phyloP scores from a whole-genome alignment of 306 rosid species.

The Senna siamea region DNA sequence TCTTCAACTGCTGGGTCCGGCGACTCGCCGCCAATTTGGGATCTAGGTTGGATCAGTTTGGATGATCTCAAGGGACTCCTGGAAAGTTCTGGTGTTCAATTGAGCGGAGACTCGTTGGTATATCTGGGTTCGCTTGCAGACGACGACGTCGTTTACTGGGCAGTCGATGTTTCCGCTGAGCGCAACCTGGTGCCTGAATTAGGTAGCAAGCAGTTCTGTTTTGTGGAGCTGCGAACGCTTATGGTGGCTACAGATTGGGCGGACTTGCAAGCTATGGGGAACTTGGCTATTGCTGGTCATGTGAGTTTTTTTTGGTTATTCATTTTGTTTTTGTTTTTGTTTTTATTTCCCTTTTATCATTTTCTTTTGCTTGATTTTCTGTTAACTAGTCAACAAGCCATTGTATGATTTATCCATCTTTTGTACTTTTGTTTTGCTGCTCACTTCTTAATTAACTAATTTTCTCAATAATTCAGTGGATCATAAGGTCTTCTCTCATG shows the following conservation, averaged over 20 bases:
- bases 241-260: conserved; percentile 95
- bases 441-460: neutral
- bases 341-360: neutral
- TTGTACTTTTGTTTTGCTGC: neutral
- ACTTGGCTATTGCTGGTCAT: conserved; percentile 88
- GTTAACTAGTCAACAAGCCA: neutral
- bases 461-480: neutral
- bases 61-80: conserved; percentile 50
- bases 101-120: conserved; percentile 68
- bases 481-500: neutral
- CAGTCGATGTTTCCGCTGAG: conserved; percentile 69
- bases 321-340: neutral
- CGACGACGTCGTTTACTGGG: conserved; percentile 74
- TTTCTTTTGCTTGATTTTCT: neutral
- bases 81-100: conserved; percentile 47
- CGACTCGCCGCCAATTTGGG: conserved; percentile 58
- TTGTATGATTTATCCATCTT: neutral
- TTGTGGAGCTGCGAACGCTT: conserved; percentile 83
- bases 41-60: conserved; percentile 78
- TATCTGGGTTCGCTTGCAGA: conserved; percentile 68
- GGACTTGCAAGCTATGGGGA: conserved; percentile 64
- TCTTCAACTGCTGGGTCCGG: conserved; percentile 46
- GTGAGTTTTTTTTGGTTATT: conserved; percentile 52
- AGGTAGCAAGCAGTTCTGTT: conserved; percentile 46
- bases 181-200: conserved; percentile 48